Percentiles rank a stretch among this genome's conserved stretches.
These are phyloP conservation scores for Phanerochaete sordida DNA, from an alignment of 768 basidiomycete genomes.

Conservation along the genomic window DNA sequence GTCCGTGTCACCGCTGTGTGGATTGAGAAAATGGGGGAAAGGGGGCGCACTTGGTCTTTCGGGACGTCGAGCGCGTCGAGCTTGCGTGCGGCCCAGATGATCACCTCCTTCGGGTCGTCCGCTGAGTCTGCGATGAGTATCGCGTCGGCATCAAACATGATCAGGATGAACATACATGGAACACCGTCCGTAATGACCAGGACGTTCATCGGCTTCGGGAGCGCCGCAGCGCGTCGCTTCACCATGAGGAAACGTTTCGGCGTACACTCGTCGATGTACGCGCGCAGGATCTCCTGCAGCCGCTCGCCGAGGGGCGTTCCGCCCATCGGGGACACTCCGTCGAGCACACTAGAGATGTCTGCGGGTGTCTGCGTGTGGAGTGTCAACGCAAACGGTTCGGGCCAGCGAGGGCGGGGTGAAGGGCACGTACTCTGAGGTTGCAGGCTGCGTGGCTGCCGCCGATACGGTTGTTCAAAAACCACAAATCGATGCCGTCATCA, in stretches of 20 bases:
- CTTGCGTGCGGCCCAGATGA: too few species aligned
- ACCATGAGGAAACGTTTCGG: not conserved
- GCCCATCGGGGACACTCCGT: not conserved
- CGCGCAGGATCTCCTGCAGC: not conserved
- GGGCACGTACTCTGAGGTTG: not conserved
- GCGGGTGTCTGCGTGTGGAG: not conserved
- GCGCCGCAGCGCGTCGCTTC: not conserved
- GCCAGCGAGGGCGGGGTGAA: not conserved
- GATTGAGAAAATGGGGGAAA: too few species aligned
- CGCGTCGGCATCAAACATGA: not conserved
- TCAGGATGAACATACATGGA: not conserved
- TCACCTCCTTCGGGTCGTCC: not conserved
- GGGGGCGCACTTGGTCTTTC: too few species aligned
- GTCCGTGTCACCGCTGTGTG: too few species aligned
- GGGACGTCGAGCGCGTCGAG: too few species aligned
- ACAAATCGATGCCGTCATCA: not conserved
- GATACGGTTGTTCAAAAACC: not conserved
- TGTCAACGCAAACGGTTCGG: too few species aligned
- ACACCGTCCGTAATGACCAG: not conserved
- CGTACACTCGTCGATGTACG: not conserved
- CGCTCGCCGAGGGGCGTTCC: not conserved
- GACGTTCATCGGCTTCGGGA: not conserved
- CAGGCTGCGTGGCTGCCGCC: not conserved
- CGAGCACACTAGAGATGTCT: not conserved
- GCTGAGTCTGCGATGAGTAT: not conserved